Evolutionary conservation across 2,329 filamentous ascomycete genomes (phyloP).

Genomic region (Aspergillus candidus): DNA sequence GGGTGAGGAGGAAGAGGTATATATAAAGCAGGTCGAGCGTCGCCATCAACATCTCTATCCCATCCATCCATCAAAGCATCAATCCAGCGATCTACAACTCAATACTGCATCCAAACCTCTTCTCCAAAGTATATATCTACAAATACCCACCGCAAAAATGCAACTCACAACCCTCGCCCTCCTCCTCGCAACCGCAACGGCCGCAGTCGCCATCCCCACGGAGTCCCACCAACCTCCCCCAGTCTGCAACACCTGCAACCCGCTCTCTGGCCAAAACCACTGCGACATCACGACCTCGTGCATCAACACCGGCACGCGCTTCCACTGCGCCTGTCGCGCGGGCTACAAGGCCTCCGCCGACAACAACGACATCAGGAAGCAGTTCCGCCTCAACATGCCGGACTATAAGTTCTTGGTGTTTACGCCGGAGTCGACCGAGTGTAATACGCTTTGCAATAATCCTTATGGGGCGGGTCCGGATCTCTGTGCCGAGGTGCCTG

Average conservation of each 20-base stretch:
- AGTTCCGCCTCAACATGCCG: constrained; percentile 35
- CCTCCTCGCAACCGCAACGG: constrained; percentile 11
- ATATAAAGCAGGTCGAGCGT: constrained; percentile 1
- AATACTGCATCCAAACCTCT: neutral
- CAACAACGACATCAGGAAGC: constrained; percentile 25
- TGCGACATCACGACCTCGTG: constrained; percentile 42
- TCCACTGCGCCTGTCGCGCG: constrained; percentile 39
- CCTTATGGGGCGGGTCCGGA: constrained; percentile 22
- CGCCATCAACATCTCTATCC: neutral
- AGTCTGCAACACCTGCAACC: constrained; percentile 35
- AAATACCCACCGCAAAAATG: constrained; percentile 17
- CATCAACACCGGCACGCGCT: constrained; percentile 36
- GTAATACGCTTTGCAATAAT: constrained; percentile 33
- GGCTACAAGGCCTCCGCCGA: constrained; percentile 33
- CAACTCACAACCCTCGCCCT: constrained; percentile 21
- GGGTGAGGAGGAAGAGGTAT: neutral
- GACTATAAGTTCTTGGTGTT: constrained; percentile 38
- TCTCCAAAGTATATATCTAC: neutral
- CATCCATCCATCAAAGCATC: neutral
- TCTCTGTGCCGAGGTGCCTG: constrained; percentile 32
- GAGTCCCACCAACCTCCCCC: constrained; percentile 10
- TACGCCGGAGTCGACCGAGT: constrained; percentile 29
- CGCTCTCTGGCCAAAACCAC: constrained; percentile 33
- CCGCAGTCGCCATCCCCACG: too few species aligned
- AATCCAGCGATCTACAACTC: neutral